A percentile compares a stretch with the other conserved stretches of the same genome.
These are phyloP conservation scores for Cinnamomum chago DNA, from an alignment of 164 flowering plant species.

Conservation along the genomic window DNA sequence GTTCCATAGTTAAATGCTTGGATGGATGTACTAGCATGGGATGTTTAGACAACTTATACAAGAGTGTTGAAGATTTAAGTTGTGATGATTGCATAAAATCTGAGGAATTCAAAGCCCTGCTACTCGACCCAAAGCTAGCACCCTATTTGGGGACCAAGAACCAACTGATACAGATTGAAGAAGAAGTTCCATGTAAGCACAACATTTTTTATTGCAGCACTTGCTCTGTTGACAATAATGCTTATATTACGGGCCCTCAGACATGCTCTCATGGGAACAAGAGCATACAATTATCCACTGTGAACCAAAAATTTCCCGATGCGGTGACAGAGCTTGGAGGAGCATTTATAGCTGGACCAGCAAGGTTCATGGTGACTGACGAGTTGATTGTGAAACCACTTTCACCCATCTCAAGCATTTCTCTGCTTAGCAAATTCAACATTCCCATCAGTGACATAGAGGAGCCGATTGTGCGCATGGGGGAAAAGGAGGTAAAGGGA, in stretches of 20 bases:
- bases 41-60: background rate
- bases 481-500: background rate
- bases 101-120: background rate
- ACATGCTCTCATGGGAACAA: background rate
- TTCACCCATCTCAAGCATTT: background rate
- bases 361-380: conserved; percentile 1
- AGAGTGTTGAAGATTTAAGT: background rate
- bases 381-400: background rate
- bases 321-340: background rate
- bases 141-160: background rate
- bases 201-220: background rate
- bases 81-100: background rate
- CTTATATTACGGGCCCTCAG: too few relatives aligned
- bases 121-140: background rate
- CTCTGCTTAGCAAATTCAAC: background rate
- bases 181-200: too few relatives aligned
- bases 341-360: background rate
- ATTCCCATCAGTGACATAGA: background rate
- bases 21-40: too few relatives aligned
- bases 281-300: background rate
- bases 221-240: background rate
- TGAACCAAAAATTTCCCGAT: background rate
- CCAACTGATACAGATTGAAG: background rate
- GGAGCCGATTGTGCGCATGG: background rate
- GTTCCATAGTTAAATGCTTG: conserved; percentile 5